Conservation (phyloP, 2,329 filamentous ascomycete genomes). For the Blastomyces silverae region DNA sequence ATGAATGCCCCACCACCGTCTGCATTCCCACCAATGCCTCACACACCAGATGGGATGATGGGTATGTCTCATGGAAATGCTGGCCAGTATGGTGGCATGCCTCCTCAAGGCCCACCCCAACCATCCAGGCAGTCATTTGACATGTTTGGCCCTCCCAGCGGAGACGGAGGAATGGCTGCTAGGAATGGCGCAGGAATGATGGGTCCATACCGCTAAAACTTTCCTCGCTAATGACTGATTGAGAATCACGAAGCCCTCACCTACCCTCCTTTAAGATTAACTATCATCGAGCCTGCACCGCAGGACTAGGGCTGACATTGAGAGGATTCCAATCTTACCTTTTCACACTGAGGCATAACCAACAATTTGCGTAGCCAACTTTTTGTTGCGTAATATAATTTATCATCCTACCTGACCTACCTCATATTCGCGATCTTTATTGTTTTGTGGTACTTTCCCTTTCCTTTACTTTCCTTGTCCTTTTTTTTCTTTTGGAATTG, state of each 20-base stretch:
- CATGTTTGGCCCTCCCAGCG: constrained; percentile 38
- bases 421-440: not conserved
- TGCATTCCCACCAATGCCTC: constrained; percentile 37
- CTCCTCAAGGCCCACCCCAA: constrained; percentile 34
- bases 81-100: constrained; percentile 33
- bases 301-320: not conserved
- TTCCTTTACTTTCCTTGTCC: constrained; percentile 2
- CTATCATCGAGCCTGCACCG: not conserved
- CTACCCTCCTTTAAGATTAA: not conserved
- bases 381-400: not conserved
- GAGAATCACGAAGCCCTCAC: not conserved
- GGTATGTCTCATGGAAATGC: constrained; percentile 32
- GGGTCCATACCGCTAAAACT: constrained; percentile 22
- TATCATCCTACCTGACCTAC: constrained; percentile 11
- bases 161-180: constrained; percentile 16
- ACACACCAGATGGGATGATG: constrained; percentile 36
- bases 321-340: not conserved
- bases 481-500: constrained; percentile 8
- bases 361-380: not conserved
- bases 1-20: constrained; percentile 33
- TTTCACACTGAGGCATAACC: constrained; percentile 5
- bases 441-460: not conserved
- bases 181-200: constrained; percentile 21
- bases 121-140: constrained; percentile 39
- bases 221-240: too few relatives aligned